Evolutionary conservation across 345 rosid species (phyloP).

Genomic region (Aegle marmelos): DNA sequence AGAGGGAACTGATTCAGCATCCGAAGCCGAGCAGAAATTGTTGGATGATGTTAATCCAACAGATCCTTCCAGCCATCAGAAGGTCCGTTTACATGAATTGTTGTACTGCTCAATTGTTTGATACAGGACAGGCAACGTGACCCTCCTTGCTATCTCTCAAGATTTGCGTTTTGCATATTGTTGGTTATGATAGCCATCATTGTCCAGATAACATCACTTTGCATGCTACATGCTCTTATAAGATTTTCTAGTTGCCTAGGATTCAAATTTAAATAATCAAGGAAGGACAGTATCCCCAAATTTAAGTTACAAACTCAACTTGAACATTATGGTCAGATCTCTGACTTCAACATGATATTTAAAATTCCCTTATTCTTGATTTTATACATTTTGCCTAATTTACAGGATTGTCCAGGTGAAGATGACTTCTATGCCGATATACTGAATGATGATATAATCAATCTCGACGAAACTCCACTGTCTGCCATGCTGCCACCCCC

Average conservation of each 20-base stretch:
- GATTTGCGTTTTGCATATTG: background rate
- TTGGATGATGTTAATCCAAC: slow-evolving; percentile 28
- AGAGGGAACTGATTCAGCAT: slow-evolving; percentile 42
- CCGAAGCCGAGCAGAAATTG: slow-evolving; percentile 46
- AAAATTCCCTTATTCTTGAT: background rate
- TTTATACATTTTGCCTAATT: background rate
- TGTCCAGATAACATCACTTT: background rate
- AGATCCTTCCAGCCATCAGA: slow-evolving; percentile 44
- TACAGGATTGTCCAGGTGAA: slow-evolving; percentile 44
- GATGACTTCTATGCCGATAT: slow-evolving; percentile 72
- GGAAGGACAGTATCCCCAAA: background rate
- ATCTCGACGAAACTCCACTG: slow-evolving; percentile 46
- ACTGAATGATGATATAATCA: slow-evolving; percentile 73
- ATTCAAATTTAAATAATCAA: background rate
- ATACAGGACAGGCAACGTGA: background rate
- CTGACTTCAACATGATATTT: background rate
- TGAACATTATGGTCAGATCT: background rate
- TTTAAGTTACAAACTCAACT: background rate
- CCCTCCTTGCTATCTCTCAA: background rate
- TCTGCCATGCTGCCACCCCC: background rate
- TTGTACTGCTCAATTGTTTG: background rate
- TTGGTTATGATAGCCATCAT: background rate
- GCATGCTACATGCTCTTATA: background rate
- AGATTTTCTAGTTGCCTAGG: background rate
- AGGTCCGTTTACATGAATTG: slow-evolving; percentile 32